Percentiles rank a stretch among this genome's conserved stretches.
phyloP scores from a whole-genome alignment of 805 yeast species.

The Lachancea fermentati region DNA sequence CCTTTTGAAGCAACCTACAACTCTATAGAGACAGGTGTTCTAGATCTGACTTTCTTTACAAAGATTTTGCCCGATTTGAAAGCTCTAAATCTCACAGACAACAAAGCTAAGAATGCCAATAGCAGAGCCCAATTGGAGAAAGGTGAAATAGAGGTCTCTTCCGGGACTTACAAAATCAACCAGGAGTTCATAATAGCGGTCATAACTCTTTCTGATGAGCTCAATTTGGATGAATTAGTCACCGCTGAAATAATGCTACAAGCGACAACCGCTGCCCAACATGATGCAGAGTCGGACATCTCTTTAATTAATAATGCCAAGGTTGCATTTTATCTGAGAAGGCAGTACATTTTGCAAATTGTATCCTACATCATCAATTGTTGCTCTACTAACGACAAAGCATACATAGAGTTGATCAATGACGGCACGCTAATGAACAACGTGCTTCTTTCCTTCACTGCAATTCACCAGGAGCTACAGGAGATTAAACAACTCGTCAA shows the following conservation, averaged over 20 bases:
- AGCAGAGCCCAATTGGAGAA: slow-evolving; percentile 44
- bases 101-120: slow-evolving; percentile 36
- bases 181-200: slow-evolving; percentile 58
- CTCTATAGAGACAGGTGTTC: slow-evolving; percentile 35
- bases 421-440: slow-evolving; percentile 34
- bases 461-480: slow-evolving; percentile 51
- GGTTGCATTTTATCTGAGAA: slow-evolving; percentile 60
- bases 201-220: slow-evolving; percentile 51
- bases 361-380: slow-evolving; percentile 38
- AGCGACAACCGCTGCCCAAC: slow-evolving; percentile 23
- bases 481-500: slow-evolving; percentile 49
- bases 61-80: slow-evolving; percentile 43
- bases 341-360: slow-evolving; percentile 68
- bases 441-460: slow-evolving; percentile 49
- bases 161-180: slow-evolving; percentile 52
- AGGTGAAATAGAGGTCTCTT: slow-evolving; percentile 44
- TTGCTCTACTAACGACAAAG: slow-evolving; percentile 12
- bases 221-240: slow-evolving; percentile 70
- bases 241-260: slow-evolving; percentile 64
- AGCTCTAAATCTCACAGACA: slow-evolving; percentile 37
- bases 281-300: slow-evolving; percentile 13
- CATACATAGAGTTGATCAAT: slow-evolving; percentile 13
- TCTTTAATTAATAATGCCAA: slow-evolving; percentile 56
- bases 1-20: slow-evolving; percentile 42
- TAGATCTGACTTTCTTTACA: slow-evolving; percentile 22